Percentiles rank a stretch among this genome's conserved stretches.
Evolutionary conservation across 108 stramenopile genomes (phyloP).

Genomic region (Cafeteria roenbergensis): DNA sequence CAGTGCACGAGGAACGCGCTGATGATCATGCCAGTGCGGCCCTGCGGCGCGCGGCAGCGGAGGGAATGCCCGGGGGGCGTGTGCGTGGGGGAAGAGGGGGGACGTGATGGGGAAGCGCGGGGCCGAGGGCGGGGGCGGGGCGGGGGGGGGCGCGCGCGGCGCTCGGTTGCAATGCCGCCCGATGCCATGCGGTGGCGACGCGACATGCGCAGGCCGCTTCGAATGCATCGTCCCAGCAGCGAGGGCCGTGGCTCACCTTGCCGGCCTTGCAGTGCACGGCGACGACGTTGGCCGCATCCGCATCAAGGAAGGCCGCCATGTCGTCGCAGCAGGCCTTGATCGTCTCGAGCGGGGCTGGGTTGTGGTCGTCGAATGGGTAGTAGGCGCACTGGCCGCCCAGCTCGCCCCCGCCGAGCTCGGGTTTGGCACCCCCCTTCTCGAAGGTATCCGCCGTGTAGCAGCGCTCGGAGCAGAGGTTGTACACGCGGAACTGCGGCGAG

Average conservation of each 20-base stretch:
- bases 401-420: too few species aligned
- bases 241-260: too few species aligned
- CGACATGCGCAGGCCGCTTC: too few species aligned
- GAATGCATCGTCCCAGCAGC: too few species aligned
- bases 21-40: slow-evolving; percentile 45
- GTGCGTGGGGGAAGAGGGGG: too few species aligned
- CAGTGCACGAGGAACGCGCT: slow-evolving; percentile 28
- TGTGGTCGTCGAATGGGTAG: slow-evolving; percentile 48
- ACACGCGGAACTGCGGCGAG: slow-evolving; percentile 32
- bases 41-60: slow-evolving; percentile 57
- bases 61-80: too few species aligned
- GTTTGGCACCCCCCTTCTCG: too few species aligned
- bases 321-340: slow-evolving; percentile 1
- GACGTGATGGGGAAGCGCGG: too few species aligned
- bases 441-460: slow-evolving; percentile 22
- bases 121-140: too few species aligned
- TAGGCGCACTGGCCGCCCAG: slow-evolving; percentile 21
- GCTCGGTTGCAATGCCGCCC: too few species aligned
- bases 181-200: too few species aligned
- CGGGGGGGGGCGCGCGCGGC: too few species aligned
- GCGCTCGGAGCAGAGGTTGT: slow-evolving; percentile 43
- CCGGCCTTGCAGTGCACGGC: slow-evolving; percentile 53
- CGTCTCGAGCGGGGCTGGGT: slow-evolving; percentile 39
- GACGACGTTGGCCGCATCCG: slow-evolving; percentile 34
- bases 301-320: slow-evolving; percentile 32